Evolutionary conservation across 805 yeast genomes (phyloP).

Genomic region (Lachancea thermotolerans): DNA sequence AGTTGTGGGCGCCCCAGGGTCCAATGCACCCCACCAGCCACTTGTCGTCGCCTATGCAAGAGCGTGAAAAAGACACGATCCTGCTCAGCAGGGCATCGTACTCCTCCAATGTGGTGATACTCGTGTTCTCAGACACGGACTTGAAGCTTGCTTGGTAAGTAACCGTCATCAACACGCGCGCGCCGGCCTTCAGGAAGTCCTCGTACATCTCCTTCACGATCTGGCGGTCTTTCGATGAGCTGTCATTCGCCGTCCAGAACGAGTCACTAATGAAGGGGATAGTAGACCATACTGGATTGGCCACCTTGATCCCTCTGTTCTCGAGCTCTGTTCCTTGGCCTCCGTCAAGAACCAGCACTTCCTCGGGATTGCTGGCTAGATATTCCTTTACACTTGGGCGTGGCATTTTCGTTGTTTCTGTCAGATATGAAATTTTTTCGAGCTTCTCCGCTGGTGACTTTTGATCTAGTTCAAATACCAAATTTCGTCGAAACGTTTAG

Average conservation of each 20-base stretch:
- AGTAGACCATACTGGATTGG: slow-evolving; percentile 57
- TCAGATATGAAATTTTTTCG: neutral
- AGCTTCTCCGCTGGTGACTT: too few relatives aligned
- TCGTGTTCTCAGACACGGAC: slow-evolving; percentile 32
- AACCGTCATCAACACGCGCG: slow-evolving; percentile 47
- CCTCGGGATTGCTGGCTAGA: slow-evolving; percentile 11
- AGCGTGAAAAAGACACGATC: slow-evolving; percentile 20
- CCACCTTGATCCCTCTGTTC: slow-evolving; percentile 38
- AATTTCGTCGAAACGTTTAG: neutral
- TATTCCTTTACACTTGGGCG: slow-evolving; percentile 11
- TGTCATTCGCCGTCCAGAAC: slow-evolving; percentile 16
- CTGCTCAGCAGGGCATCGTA: slow-evolving; percentile 18
- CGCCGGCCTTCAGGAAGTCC: slow-evolving; percentile 47
- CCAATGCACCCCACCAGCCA: slow-evolving; percentile 54
- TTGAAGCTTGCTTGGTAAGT: slow-evolving; percentile 54
- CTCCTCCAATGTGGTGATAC: slow-evolving; percentile 15
- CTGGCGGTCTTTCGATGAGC: slow-evolving; percentile 31
- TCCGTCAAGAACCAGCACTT: slow-evolving; percentile 44
- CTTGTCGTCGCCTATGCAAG: slow-evolving; percentile 18
- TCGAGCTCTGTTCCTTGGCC: slow-evolving; percentile 63
- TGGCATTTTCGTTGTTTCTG: slow-evolving; percentile 1
- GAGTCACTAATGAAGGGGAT: slow-evolving; percentile 35
- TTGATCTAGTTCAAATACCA: too few relatives aligned
- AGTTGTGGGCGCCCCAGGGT: slow-evolving; percentile 66
- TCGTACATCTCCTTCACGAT: slow-evolving; percentile 42